Base-by-base conservation (phyloP, 176 grass and related monocot species). In the Puccinellia tenuiflora region DNA sequence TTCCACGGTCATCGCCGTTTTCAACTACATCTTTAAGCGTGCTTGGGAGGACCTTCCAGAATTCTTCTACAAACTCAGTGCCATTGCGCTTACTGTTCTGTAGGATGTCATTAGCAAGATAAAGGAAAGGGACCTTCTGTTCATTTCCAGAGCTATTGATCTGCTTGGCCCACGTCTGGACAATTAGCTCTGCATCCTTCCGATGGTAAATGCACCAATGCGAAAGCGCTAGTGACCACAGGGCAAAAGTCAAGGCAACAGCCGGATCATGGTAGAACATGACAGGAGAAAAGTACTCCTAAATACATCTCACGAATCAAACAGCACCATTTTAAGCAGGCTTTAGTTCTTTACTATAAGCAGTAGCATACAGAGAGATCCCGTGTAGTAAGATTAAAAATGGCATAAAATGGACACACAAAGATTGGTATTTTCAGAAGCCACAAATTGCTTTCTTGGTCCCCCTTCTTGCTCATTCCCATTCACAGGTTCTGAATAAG, bases 131-230 rank as follows among this genome's bases (percentile, higher is more conserved):
- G 70, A 90, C 56, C 88, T 92, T 94, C 40, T 90, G 88, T 21
- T 96, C 96, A 37, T 86, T 99, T 86, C 90, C 77, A 76, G 89
- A 90, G 69, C 86, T 90, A 76, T 86, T 89, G 68, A 99, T 94
- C 79, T 96, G 91, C 86, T 92, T 99, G 30, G 91, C 93, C 96
- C 96, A 96, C 24, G 96, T 99, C 80, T 92, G 93, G 26, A 96
- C 90, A 78, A 94, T 92, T 83, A 90, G 90, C 43, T 94, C 93
- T 37, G 93, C 96, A 83, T 94, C 81, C 82, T 99, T 96, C 61
- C 96, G 94, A 57, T 99, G 93, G 88, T 90, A 96, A 85, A 99
- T 99, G 84, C 96, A 99, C 96, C 96, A 99, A 87, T 99, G 93
- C 18, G 93, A 99, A 22, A 99, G 68, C 3, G 96, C 96, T 99